phyloP scores from a whole-genome alignment of 2,329 filamentous ascomycete species.

The Scolecobasidium constrictum region DNA sequence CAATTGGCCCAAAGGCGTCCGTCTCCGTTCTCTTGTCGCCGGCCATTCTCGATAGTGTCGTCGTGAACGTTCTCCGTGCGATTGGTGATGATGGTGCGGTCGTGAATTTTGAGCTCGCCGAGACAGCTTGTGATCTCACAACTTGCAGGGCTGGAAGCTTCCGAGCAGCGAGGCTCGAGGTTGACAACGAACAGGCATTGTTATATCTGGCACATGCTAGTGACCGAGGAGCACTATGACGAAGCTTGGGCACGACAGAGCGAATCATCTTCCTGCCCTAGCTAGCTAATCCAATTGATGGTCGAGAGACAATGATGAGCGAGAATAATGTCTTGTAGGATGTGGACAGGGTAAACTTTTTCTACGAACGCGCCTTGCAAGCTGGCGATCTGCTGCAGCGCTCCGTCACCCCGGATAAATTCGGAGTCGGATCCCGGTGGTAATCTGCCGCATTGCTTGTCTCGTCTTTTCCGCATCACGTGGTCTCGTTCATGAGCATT shows the following conservation, averaged over 20 bases:
- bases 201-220: conserved; percentile 1
- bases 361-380: too few relatives aligned
- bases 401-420: too few relatives aligned
- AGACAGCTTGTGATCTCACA: not conserved
- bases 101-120: not conserved
- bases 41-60: conserved; percentile 22
- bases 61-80: conserved; percentile 14
- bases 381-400: too few relatives aligned
- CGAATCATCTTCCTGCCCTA: conserved; percentile 8
- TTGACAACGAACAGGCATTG: not conserved
- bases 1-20: conserved; percentile 95
- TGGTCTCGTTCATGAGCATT: too few relatives aligned
- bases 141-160: too few relatives aligned
- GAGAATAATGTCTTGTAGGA: too few relatives aligned
- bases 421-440: too few relatives aligned
- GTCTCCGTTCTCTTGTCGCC: conserved; percentile 65
- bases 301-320: too few relatives aligned
- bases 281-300: conserved; percentile 1
- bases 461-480: too few relatives aligned
- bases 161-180: too few relatives aligned
- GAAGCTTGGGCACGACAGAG: conserved; percentile 8
- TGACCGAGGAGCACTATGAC: conserved; percentile 6
- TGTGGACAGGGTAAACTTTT: too few relatives aligned
- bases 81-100: not conserved
- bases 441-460: too few relatives aligned